Conservation (phyloP, 192 early-diverging fungal species). For the Lobulomyces angularis region DNA sequence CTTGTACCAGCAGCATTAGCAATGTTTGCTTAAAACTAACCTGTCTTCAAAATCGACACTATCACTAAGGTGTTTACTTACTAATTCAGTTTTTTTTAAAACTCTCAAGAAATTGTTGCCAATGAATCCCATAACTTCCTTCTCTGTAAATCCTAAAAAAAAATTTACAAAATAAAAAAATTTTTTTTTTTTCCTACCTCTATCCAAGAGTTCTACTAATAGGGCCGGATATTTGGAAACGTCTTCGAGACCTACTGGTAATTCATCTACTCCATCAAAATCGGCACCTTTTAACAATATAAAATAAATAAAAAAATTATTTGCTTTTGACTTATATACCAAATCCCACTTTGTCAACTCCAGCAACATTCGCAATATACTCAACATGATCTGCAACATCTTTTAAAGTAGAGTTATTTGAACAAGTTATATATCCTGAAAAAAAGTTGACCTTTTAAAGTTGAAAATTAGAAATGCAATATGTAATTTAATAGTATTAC, state of each 20-base stretch:
- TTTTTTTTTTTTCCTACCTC: too few species aligned
- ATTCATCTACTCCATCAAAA: slow-evolving; percentile 42
- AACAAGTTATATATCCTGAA: slow-evolving; percentile 29
- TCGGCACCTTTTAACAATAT: too few species aligned
- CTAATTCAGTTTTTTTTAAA: too few species aligned
- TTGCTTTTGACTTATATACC: too few species aligned
- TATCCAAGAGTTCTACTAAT: slow-evolving; percentile 22
- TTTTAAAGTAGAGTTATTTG: slow-evolving; percentile 13
- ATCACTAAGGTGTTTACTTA: too few species aligned
- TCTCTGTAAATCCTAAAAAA: slow-evolving; percentile 22
- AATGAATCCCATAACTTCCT: slow-evolving; percentile 23
- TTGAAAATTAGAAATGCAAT: background rate
- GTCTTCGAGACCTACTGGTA: slow-evolving; percentile 43
- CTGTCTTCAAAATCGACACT: too few species aligned
- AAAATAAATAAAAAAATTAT: too few species aligned
- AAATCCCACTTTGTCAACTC: slow-evolving; percentile 40
- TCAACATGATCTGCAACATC: slow-evolving; percentile 47
- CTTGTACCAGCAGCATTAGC: too few species aligned
- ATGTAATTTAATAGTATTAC: slow-evolving; percentile 3
- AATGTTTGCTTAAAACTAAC: too few species aligned
- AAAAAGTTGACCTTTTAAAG: slow-evolving; percentile 46
- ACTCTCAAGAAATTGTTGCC: slow-evolving; percentile 30
- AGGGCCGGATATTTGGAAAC: slow-evolving; percentile 35
- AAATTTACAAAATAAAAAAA: too few species aligned
- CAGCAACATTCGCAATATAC: slow-evolving; percentile 37